Base-by-base conservation (phyloP, 768 basidiomycete genomes). In the Vararia minispora region DNA sequence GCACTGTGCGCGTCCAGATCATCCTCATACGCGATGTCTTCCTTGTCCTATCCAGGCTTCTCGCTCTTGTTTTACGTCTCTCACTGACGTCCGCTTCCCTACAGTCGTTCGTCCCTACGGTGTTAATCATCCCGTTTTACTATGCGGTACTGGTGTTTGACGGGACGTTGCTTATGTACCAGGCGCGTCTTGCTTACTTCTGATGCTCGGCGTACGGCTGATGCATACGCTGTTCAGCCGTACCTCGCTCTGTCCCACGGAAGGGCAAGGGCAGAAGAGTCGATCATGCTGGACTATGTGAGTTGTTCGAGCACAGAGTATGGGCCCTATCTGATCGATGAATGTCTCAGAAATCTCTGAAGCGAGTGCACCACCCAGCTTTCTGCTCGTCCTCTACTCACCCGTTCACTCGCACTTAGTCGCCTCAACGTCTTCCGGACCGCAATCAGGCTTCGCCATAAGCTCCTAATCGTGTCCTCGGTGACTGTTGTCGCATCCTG, bases 271-370 rank as follows among this genome's bases (percentile, higher is more conserved):
- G 76, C 79, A 1, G 63, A 75, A 39, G 70, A 74, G 44, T 72
- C 72, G 37, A 53, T 84, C n/a, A 58, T 84, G 13, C 51, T 79
- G 18, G 73, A 83, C 53, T 83, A 83, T 54, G 76, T 79, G 46
- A 34, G 73, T 44, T 34, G 20, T 26, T 36, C 37, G 27, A 42
- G 16, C 33, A 33, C 23, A n/a, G n/a, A n/a, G n/a, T n/a, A n/a
- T n/a, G n/a, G n/a, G n/a, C n/a, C n/a, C n/a, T n/a, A n/a, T n/a
- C n/a, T n/a, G n/a, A n/a, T n/a, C n/a, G n/a, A n/a, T n/a, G n/a
- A n/a, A n/a, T n/a, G n/a, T 1, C 7, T n/a, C 30, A 48, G 47
- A 27, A 37, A 11, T 7, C 24, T 10, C 25, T 31, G 10, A 47
- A 37, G 47, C 46, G 32, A 42, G 34, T 35, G 24, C 3, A 11